These are phyloP conservation scores for Saccharomycopsis schoenii DNA, from an alignment of 805 yeast genomes.

Conservation along the genomic window DNA sequence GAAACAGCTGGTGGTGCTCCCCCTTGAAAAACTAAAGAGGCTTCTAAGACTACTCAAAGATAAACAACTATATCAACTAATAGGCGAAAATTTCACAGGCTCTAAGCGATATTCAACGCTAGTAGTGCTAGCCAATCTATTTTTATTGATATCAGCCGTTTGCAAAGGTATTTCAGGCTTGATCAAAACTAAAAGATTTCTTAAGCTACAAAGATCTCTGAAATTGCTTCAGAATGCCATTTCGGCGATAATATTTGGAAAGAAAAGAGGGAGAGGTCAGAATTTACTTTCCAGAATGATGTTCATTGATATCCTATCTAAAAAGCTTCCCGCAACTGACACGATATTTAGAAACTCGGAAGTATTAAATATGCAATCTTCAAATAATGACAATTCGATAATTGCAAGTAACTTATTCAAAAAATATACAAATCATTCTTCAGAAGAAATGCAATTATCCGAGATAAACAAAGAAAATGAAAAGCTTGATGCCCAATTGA, in stretches of 20 bases:
- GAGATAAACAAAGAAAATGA: slow-evolving; percentile 4
- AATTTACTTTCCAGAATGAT: not conserved
- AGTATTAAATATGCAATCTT: not conserved
- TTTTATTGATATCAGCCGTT: slow-evolving; percentile 11
- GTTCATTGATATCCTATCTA: not conserved
- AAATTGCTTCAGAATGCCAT: slow-evolving; percentile 4
- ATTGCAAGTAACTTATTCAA: not conserved
- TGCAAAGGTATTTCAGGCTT: slow-evolving; percentile 7
- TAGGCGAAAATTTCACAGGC: slow-evolving; percentile 12
- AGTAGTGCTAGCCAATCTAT: slow-evolving; percentile 11
- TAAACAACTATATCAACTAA: slow-evolving; percentile 4
- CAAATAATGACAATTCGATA: not conserved
- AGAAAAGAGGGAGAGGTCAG: not conserved
- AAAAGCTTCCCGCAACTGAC: not conserved
- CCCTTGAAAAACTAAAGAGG: not conserved
- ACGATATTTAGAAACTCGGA: not conserved
- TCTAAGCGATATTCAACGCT: slow-evolving; percentile 11
- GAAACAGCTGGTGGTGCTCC: not conserved
- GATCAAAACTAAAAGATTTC: slow-evolving; percentile 4
- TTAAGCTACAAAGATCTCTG: slow-evolving; percentile 1
- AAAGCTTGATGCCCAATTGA: not conserved
- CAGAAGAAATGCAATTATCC: not conserved
- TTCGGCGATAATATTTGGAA: not conserved
- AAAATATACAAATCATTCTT: slow-evolving; percentile 6
- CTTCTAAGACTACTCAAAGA: slow-evolving; percentile 1